These are phyloP conservation scores for Ceratocystis colombiana DNA, from an alignment of 2,329 filamentous ascomycete genomes.

Conservation along the genomic window DNA sequence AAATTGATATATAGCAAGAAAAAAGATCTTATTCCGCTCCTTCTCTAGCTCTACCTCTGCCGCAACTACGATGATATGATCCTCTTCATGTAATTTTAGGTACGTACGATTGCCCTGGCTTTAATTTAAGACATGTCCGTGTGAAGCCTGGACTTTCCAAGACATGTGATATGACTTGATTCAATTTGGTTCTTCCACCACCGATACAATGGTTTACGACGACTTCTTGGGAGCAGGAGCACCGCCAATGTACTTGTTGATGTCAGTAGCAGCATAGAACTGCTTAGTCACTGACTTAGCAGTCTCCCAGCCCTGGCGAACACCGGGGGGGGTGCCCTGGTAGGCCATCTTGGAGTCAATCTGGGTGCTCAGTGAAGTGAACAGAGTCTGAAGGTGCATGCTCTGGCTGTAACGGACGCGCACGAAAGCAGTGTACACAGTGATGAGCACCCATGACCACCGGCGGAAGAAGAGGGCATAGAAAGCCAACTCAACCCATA, in stretches of 20 bases:
- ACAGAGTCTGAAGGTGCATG: slow-evolving; percentile 77
- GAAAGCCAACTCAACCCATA: slow-evolving; percentile 74
- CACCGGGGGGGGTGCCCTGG: slow-evolving; percentile 73
- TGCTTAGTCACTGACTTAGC: slow-evolving; percentile 64
- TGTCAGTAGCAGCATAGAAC: slow-evolving; percentile 59
- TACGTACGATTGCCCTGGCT: background rate
- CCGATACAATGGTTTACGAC: slow-evolving; percentile 24
- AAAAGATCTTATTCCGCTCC: slow-evolving; percentile 11
- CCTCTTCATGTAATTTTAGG: slow-evolving; percentile 6
- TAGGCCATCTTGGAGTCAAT: slow-evolving; percentile 74
- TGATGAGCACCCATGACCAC: slow-evolving; percentile 79
- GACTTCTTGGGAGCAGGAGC: slow-evolving; percentile 46
- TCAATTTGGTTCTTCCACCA: background rate
- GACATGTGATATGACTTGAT: background rate
- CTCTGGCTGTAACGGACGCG: slow-evolving; percentile 84
- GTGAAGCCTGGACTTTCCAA: background rate
- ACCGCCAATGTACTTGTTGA: slow-evolving; percentile 22
- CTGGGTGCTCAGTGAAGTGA: slow-evolving; percentile 60
- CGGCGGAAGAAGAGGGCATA: slow-evolving; percentile 80
- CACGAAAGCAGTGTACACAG: slow-evolving; percentile 82
- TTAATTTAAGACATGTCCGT: background rate
- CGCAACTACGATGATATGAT: background rate
- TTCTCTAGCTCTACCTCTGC: background rate
- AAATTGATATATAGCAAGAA: background rate
- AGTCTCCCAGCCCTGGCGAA: slow-evolving; percentile 67